Base-by-base conservation (phyloP, 192 early-diverging fungal genomes). In the Coemansia asiatica region DNA sequence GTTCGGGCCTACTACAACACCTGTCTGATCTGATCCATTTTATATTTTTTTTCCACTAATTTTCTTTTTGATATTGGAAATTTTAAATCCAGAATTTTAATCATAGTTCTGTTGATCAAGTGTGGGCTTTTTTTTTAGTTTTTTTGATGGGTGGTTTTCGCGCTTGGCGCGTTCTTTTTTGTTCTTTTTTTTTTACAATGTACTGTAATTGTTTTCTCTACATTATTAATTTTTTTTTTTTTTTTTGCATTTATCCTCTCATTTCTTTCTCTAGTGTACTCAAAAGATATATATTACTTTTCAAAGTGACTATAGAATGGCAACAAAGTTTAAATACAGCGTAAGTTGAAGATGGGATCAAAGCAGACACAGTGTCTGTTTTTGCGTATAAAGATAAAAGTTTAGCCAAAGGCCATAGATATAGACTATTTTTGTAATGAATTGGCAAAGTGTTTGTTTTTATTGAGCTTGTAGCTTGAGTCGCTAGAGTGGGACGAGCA, bases 401-500 rank as follows among this genome's bases (percentile, higher is more conserved):
- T n/a, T n/a, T n/a, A n/a, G n/a, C n/a, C n/a, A n/a, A n/a, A n/a
- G n/a, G n/a, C n/a, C n/a, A n/a, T n/a, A n/a, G n/a, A n/a, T n/a
- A n/a, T n/a, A n/a, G n/a, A n/a, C n/a, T n/a, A n/a, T n/a, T n/a
- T n/a, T n/a, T n/a, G n/a, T n/a, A n/a, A n/a, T n/a, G n/a, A n/a
- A n/a, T n/a, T n/a, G n/a, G n/a, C n/a, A n/a, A n/a, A n/a, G n/a
- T n/a, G n/a, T n/a, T n/a, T n/a, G n/a, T n/a, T n/a, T n/a, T n/a
- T n/a, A n/a, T n/a, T n/a, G n/a, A n/a, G n/a, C n/a, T n/a, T 62
- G 64, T 77, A 77, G 75, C 72, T 81, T n/a, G 73, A 75, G 22
- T 25, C 77, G 55, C 66, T 72, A 10, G 76, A 79, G 55, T 88
- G 86, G 86, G 75, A 87, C 67, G 60, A 50, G 22, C 66, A 75